Base-by-base conservation (phyloP, 352 stramenopile species). In the Pythium dissotocum region DNA sequence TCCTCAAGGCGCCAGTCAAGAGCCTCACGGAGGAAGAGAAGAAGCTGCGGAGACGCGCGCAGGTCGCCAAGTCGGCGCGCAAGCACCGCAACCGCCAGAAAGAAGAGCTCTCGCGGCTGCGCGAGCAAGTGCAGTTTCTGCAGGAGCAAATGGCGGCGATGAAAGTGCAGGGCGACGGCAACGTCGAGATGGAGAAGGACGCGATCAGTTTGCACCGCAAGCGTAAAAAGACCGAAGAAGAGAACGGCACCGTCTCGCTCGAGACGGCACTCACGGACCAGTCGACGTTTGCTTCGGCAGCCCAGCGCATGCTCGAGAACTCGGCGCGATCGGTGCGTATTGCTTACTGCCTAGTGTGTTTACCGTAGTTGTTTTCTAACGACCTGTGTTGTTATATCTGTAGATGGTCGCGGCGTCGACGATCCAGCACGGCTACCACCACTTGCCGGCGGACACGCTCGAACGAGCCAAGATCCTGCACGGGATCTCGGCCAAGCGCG, bases 51-150 rank as follows among this genome's bases (percentile, higher is more conserved):
- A 73, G 86, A 21, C 83, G 86, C 56, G 86, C 86, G 1, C 86
- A 94, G 72, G 86, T 94, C 63, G 86, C 86, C 59, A 94, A 94
- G 65, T 92, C 82, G 1, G 86, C 86, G 24, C 79, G 86, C 52
- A 94, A 94, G 71, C 86, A 94, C 65, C 83, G 86, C 65, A 94
- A 92, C 63, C 78, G 84, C 2, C 84, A 92, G 70, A 90, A 92
- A 61, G 86, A 94, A 61, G 86, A 94, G 65, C 73, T 94, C 28
- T 77, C 83, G 24, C 78, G 82, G 7, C 73, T 94, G 6, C 75
- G 83, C 6, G 80, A 92, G 61, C 83, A 94, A 60, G 85, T 94
- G 48, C 79, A 84, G 68, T 78, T 84, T 36, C 63, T 94, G 46
- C 83, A 94, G 61, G 86, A 92, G 66, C 83, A 92, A 67, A 94